Base-by-base conservation (phyloP, 2,329 filamentous ascomycete species). In the Corniculantispora saksenae region DNA sequence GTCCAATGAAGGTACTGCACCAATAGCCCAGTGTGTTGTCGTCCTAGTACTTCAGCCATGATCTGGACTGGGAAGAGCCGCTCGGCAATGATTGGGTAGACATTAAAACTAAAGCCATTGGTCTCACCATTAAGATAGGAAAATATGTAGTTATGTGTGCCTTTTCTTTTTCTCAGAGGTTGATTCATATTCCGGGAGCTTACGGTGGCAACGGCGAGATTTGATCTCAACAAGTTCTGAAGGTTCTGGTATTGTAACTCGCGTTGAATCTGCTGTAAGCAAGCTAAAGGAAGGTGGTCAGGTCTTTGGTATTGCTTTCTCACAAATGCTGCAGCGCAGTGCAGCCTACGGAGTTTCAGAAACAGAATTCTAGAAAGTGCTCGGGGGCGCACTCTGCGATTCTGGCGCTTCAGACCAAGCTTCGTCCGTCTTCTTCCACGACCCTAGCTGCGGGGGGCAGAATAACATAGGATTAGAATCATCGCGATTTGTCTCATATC, bases 161-260 rank as follows among this genome's bases (percentile, higher is more conserved):
- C n/a, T n/a, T n/a, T n/a, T 35, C 0, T 35, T 7, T 9, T 6
- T 53, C n/a, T 32, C 17, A 3, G 1, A 29, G 9, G 25, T 27
- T 53, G n/a, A 53, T 1, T 79, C 21, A 79, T 78, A 56, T 77
- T 77, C 65, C 66, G 68, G 15, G 79, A 81, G 66, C 69, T 79
- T n/a, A 69, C 78, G 17, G 70, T 72, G 13, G 71, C 75, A 10
- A 68, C 70, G 65, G 70, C 71, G 13, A 66, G 68, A 35, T 63
- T 72, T 23, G 68, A 71, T 4, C 70, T 72, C 56, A 57, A 64
- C 60, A 58, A 65, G 3, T 65, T 71, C 10, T 21, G 78, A 79
- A 64, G 69, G 63, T n/a, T 61, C 67, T 10, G 72, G 71, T 17
- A 55, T 71, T 32, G 67, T 72, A 25, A 45, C 62, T 12, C 57